Base-by-base conservation (phyloP, 257 asterid species). In the Fraxinus excelsior region DNA sequence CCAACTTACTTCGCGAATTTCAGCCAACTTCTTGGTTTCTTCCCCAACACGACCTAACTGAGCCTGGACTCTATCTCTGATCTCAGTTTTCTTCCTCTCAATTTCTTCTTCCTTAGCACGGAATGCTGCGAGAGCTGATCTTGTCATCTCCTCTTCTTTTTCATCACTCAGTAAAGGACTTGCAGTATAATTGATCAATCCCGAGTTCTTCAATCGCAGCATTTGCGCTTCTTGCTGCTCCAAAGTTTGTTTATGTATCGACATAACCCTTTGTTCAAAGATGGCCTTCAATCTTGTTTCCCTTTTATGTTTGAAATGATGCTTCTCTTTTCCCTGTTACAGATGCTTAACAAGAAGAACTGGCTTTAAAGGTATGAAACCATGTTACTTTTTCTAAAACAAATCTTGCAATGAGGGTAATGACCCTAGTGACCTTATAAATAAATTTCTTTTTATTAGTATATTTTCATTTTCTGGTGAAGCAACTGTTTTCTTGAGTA, bases 61-160 rank as follows among this genome's bases (percentile, higher is more conserved):
- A 29, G 94, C 88, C 58, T 92, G 90, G 28, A 94, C 96, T 74
- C 80, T 89, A 40, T 87, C 94, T 32, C 90, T 56, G 1, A 94
- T 91, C 78, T 85, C 90, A n/a, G 76, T 74, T 74, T 90, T 92
- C 86, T 84, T 88, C 85, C 78, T 89, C 88, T 92, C 98, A 5
- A 94, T 91, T 88, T 94, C 98, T 56, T 92, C 97, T 74, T 94
- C 98, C 85, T 86, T 89, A 0, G 91, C 96, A 0, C 93, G 97
- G 65, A 92, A 94, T 0, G 92, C 88, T 0, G 92, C 79, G 12
- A 94, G 74, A 19, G 97, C 96, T 0, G 97, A 85, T 70, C 76
- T 81, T 1, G 97, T 85, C 94, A 91, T 87, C 76, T 94, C 98
- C 40, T 92, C 98, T 4, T 91, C 97, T 79, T 82, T 79, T 5